These are phyloP conservation scores for Pestalotiopsis sp. DNA, from an alignment of 2,329 filamentous ascomycete species.

Conservation along the genomic window DNA sequence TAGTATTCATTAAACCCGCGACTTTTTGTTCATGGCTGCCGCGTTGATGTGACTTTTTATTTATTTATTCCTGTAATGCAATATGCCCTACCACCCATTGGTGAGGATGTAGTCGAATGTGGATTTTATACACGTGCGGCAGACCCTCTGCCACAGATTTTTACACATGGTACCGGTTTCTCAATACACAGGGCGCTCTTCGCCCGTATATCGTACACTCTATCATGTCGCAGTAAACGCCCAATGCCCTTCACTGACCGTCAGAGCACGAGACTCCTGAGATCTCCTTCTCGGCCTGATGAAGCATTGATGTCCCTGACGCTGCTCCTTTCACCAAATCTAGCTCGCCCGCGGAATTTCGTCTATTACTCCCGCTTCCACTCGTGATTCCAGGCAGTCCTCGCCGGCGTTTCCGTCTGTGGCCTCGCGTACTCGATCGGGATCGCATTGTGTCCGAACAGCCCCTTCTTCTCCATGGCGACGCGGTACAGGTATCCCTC, in stretches of 20 bases:
- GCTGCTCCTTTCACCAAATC: background rate
- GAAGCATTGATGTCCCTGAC: background rate
- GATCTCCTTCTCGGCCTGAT: background rate
- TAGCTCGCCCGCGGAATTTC: background rate
- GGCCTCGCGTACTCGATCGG: slow-evolving; percentile 89
- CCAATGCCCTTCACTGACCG: background rate
- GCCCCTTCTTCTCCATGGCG: slow-evolving; percentile 87
- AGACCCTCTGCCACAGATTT: background rate
- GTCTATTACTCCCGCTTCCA: slow-evolving; percentile 66
- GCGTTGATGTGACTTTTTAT: background rate
- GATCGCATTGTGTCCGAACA: slow-evolving; percentile 72
- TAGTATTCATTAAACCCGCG: background rate
- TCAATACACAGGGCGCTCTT: background rate
- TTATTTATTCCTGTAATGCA: background rate
- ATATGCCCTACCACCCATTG: background rate
- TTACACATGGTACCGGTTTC: background rate
- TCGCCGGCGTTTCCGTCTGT: slow-evolving; percentile 80
- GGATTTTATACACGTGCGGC: background rate
- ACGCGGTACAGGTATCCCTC: slow-evolving; percentile 80
- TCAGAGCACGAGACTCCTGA: background rate
- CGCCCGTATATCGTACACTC: background rate
- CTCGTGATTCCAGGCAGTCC: slow-evolving; percentile 86
- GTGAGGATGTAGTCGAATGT: background rate
- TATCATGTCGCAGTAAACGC: background rate
- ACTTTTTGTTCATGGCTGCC: background rate